Percentiles rank a stretch among this genome's conserved stretches.
These are phyloP conservation scores for Fagopyrum esculentum DNA, from an alignment of 148 eudicot genomes.

Conservation along the genomic window DNA sequence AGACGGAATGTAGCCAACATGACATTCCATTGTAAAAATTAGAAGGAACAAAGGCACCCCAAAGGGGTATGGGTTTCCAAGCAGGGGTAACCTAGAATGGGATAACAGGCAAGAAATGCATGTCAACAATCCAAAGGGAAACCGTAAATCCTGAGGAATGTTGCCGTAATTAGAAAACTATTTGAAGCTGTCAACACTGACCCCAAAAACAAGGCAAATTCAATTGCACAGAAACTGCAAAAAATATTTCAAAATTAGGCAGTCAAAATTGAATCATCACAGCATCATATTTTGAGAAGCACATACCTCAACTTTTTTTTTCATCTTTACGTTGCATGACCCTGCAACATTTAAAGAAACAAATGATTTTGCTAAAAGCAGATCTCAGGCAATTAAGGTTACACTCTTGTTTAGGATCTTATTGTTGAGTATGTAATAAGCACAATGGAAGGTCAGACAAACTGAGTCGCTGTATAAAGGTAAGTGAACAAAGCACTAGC, in stretches of 20 bases:
- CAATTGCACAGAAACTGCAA: neutral
- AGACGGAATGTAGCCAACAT: neutral
- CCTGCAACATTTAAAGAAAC: constrained; percentile 9
- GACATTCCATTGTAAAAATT: neutral
- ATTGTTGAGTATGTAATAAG: neutral
- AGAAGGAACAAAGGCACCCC: neutral
- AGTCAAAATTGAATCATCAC: neutral
- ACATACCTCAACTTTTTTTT: constrained; percentile 9
- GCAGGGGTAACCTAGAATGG: neutral
- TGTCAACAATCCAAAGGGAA: neutral
- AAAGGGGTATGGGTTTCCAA: neutral
- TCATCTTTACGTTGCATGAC: neutral
- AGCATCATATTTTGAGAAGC: neutral
- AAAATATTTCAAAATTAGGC: neutral
- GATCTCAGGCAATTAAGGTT: constrained; percentile 1
- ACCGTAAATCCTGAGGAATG: neutral
- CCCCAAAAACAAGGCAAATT: neutral
- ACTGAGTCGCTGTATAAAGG: neutral
- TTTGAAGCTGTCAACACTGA: neutral
- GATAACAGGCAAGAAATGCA: neutral
- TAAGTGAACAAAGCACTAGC: constrained; percentile 4
- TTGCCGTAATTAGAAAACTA: neutral
- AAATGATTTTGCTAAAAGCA: neutral
- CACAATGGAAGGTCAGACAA: neutral
- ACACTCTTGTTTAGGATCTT: neutral